Evolutionary conservation across 768 basidiomycete species (phyloP).

Genomic region (Pleurotus salmoneostramineus): DNA sequence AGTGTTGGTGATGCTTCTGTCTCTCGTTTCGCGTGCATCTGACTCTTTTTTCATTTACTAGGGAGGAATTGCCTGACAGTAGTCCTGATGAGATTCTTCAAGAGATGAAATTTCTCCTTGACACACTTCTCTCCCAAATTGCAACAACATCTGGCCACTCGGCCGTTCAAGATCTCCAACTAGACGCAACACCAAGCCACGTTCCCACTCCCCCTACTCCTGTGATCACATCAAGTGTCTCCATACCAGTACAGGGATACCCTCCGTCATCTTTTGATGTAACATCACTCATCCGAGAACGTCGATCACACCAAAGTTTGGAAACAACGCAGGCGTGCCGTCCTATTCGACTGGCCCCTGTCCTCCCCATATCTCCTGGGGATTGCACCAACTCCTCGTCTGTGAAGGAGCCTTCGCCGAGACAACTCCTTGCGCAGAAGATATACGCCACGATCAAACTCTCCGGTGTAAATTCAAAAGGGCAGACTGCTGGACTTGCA

Average conservation of each 20-base stretch:
- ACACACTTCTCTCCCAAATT: too few species aligned
- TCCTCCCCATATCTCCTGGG: too few species aligned
- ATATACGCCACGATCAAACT: background rate
- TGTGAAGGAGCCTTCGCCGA: too few species aligned
- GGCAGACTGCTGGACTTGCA: background rate
- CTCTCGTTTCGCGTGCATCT: background rate
- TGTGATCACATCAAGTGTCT: too few species aligned
- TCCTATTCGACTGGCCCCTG: background rate
- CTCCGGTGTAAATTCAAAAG: background rate
- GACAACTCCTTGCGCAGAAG: background rate
- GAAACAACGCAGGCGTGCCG: constrained; percentile 11
- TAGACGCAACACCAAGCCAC: too few species aligned
- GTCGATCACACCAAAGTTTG: constrained; percentile 14
- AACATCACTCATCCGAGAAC: constrained; percentile 12
- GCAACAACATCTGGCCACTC: too few species aligned
- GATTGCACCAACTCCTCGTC: background rate
- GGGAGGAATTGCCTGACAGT: background rate
- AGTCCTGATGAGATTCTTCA: too few species aligned
- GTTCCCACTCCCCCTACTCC: too few species aligned
- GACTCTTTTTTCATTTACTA: background rate
- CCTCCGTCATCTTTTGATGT: too few species aligned
- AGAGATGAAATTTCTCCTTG: too few species aligned
- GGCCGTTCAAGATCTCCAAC: too few species aligned
- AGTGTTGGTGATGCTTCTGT: background rate
- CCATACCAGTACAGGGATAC: too few species aligned